Evolutionary conservation across 495 filamentous ascomycete genomes (phyloP).

Genomic region (Aspergillus saccharolyticus): DNA sequence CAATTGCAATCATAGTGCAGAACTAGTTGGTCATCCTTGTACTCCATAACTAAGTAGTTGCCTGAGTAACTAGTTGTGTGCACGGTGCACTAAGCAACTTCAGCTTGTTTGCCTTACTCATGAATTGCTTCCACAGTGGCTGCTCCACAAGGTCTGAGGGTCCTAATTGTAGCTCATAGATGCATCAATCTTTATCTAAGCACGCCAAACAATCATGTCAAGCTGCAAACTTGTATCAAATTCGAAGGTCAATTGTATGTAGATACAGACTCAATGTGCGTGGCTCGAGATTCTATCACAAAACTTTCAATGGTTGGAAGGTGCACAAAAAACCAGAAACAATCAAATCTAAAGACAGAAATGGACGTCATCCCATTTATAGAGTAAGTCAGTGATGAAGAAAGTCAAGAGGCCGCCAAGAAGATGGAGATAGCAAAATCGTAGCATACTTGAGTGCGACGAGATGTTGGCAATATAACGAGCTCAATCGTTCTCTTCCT

Average conservation of each 20-base stretch:
- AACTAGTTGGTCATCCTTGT: neutral
- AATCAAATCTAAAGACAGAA: constrained; percentile 4
- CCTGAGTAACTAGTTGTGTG: too few relatives aligned
- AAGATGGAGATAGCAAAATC: neutral
- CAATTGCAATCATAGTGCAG: neutral
- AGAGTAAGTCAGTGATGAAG: neutral
- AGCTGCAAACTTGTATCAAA: neutral
- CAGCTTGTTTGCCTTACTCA: too few relatives aligned
- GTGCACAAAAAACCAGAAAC: neutral
- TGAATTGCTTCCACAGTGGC: too few relatives aligned
- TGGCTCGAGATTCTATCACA: neutral
- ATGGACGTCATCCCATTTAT: neutral
- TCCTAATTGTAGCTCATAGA: too few relatives aligned
- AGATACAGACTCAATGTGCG: neutral
- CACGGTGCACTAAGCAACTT: too few relatives aligned
- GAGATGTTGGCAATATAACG: neutral
- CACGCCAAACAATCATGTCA: neutral
- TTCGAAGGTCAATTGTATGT: too few relatives aligned
- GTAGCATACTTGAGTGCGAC: neutral
- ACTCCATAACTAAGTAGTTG: too few relatives aligned
- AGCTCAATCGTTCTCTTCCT: constrained; percentile 44
- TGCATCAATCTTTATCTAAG: too few relatives aligned
- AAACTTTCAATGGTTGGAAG: neutral
- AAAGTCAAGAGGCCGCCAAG: neutral
- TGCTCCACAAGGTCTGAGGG: too few relatives aligned